phyloP scores from a whole-genome alignment of 1,284 basidiomycete genomes.

The Psilocybe mexicana region DNA sequence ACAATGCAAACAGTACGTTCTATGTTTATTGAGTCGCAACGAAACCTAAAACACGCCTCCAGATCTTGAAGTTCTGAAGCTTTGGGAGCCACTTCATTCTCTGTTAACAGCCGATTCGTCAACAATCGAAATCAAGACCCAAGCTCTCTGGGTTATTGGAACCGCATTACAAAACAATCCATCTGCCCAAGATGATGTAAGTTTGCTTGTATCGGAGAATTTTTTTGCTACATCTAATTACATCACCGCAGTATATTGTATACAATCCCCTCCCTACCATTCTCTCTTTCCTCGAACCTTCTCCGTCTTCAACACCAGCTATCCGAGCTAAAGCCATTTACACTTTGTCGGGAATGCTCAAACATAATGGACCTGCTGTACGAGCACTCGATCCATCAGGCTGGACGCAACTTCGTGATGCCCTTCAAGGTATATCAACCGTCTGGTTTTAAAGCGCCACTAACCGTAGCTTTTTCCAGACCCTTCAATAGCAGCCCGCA shows the following conservation, averaged over 20 bases:
- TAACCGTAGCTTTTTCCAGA: constrained; percentile 45
- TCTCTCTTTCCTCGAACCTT: constrained; percentile 62
- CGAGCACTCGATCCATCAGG: constrained; percentile 58
- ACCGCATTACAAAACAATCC: constrained; percentile 97
- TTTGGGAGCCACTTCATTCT: constrained; percentile 83
- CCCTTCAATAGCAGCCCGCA: constrained; percentile 74
- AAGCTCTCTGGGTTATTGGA: constrained; percentile 89
- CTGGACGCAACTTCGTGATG: constrained; percentile 65
- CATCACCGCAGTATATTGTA: constrained; percentile 61
- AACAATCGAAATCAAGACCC: constrained; percentile 65
- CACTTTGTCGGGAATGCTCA: constrained; percentile 81
- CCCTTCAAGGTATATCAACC: constrained; percentile 57
- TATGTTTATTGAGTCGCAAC: neutral
- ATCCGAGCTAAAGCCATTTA: constrained; percentile 87
- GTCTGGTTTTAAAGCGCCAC: constrained; percentile 11
- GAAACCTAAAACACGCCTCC: neutral
- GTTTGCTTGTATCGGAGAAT: constrained; percentile 30
- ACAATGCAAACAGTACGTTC: constrained; percentile 86
- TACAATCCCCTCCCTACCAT: constrained; percentile 70
- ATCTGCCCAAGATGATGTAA: constrained; percentile 81
- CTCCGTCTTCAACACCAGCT: constrained; percentile 43
- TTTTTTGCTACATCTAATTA: constrained; percentile 15
- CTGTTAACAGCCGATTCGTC: constrained; percentile 60
- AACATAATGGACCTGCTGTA: constrained; percentile 79
- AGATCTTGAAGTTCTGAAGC: constrained; percentile 83